Conservation (phyloP, 768 basidiomycete genomes). For the Boletus huronensis region DNA sequence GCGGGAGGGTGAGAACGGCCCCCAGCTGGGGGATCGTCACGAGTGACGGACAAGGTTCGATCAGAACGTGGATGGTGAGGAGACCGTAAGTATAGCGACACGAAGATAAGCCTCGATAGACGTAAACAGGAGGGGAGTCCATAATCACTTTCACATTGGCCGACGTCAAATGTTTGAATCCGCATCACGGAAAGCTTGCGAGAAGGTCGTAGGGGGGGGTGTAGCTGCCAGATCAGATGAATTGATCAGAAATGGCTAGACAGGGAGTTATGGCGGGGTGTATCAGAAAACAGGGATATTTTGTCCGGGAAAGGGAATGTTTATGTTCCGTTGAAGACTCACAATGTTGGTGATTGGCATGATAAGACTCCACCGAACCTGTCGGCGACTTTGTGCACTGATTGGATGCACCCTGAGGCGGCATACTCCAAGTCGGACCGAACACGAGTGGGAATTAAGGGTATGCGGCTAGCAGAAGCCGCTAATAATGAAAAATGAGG, state of each 20-base stretch:
- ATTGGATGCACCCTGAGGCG: not conserved
- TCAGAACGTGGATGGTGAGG: not conserved
- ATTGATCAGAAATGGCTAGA: not conserved
- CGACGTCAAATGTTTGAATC: not conserved
- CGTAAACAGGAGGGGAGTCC: not conserved
- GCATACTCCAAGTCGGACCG: not conserved
- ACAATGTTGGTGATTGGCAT: slow-evolving; percentile 3
- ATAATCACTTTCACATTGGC: not conserved
- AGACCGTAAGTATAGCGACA: not conserved
- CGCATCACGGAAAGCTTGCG: not conserved
- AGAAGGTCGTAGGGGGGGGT: not conserved
- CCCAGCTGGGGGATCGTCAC: slow-evolving; percentile 1
- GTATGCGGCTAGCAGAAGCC: not conserved
- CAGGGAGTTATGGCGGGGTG: not conserved
- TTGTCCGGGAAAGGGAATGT: not conserved
- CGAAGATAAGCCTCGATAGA: not conserved
- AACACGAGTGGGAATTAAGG: not conserved
- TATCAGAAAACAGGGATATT: not conserved
- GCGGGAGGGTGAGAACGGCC: not conserved
- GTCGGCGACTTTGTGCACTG: slow-evolving; percentile 2
- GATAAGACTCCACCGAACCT: not conserved
- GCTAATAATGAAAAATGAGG: not conserved
- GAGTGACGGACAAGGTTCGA: not conserved
- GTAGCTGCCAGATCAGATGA: not conserved
- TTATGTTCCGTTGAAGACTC: not conserved